Conservation (phyloP, 306 rosid genomes). For the Crotalaria pallida region DNA sequence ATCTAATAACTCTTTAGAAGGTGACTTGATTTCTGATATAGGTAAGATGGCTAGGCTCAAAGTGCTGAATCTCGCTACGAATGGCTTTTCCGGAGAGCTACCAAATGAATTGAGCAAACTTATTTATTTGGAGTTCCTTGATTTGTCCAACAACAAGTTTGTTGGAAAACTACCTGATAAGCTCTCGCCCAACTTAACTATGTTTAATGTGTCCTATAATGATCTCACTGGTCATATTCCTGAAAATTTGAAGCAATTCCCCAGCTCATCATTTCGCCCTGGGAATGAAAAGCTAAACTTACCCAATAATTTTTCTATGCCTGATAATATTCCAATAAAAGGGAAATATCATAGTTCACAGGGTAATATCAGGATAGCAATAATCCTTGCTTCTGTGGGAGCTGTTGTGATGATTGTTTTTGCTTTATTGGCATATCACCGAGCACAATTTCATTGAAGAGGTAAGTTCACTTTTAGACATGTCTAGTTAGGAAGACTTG, state of each 20-base stretch:
- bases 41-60: conserved; percentile 66
- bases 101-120: conserved; percentile 77
- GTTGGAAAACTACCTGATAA: conserved; percentile 75
- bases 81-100: conserved; percentile 69
- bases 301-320: conserved; percentile 48
- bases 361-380: conserved; percentile 75
- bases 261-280: no score
- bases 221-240: conserved; percentile 78
- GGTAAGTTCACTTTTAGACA: no score
- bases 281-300: no score
- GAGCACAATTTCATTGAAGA: no score
- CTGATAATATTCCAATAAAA: conserved; percentile 28
- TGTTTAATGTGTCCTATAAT: conserved; percentile 76
- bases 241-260: no score
- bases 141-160: conserved; percentile 79
- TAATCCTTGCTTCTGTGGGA: conserved; percentile 90
- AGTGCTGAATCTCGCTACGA: conserved; percentile 73
- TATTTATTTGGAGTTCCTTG: conserved; percentile 59
- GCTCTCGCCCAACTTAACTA: conserved; percentile 59
- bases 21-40: conserved; percentile 70
- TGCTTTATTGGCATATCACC: conserved; percentile 81
- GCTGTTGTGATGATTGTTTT: conserved; percentile 84
- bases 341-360: conserved; percentile 44
- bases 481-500: conserved; percentile 56
- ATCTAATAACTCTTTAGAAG: conserved; percentile 63